phyloP scores from a whole-genome alignment of 305 asterid genomes.

The Plantago coronopus region DNA sequence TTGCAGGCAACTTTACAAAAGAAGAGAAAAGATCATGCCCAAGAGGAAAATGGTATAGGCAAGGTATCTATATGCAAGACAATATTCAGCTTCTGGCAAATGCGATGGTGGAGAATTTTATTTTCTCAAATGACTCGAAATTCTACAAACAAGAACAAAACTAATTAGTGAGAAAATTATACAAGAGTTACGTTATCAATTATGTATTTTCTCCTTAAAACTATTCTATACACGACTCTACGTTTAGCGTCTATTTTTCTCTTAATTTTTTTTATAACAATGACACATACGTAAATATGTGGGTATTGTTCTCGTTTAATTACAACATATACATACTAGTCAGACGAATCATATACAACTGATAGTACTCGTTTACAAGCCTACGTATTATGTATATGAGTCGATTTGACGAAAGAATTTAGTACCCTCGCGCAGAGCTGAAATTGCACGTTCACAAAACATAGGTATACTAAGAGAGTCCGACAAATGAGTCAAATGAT shows the following conservation, averaged over 20 bases:
- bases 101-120: slow-evolving; percentile 43
- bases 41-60: slow-evolving; percentile 22
- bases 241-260: too few relatives aligned
- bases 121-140: slow-evolving; percentile 24
- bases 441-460: slow-evolving; percentile 1
- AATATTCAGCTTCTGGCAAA: slow-evolving; percentile 37
- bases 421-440: too few relatives aligned
- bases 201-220: not conserved
- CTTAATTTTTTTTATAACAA: too few relatives aligned
- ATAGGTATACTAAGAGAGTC: not conserved
- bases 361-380: too few relatives aligned
- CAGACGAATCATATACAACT: too few relatives aligned
- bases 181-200: not conserved
- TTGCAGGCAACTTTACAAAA: slow-evolving; percentile 27
- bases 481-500: not conserved
- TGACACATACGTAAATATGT: too few relatives aligned
- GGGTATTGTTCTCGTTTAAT: too few relatives aligned
- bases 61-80: slow-evolving; percentile 36
- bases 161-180: slow-evolving; percentile 19
- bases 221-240: not conserved
- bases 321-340: too few relatives aligned
- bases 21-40: slow-evolving; percentile 22
- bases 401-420: too few relatives aligned
- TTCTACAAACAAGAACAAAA: slow-evolving; percentile 24
- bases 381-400: too few relatives aligned